Base-by-base conservation (phyloP, 805 yeast species). In the Myxozyma monticola region DNA sequence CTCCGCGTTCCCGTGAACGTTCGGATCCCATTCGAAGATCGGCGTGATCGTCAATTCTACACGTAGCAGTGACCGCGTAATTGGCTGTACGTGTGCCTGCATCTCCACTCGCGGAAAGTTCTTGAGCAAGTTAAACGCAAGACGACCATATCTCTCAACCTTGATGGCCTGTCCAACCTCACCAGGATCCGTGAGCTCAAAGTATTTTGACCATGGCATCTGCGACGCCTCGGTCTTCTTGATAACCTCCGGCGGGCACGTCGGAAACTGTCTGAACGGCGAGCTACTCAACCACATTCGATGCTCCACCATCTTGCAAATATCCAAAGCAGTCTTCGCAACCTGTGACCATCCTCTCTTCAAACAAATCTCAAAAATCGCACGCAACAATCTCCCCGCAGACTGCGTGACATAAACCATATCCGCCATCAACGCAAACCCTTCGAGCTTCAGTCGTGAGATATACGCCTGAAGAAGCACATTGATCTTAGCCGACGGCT, bases 361-460 rank as follows among this genome's bases (percentile, higher is more conserved):
- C 39, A 86, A 59, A 8, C 86, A 78, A 29, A 93, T 79, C 63
- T 91, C 96, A 65, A 78, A 81, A 56, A 95, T 77, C 0, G 98
- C 97, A 49, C 97, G 71, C 48, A 90, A 72, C 33, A 93, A 68
- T 63, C 99, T 77, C 2, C 95, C 91, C 0, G 96, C 97, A 35
- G 95, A 88, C 67, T 93, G 98, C 0, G 93, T 85, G 35, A 93
- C 80, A 64, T 87, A 93, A 2, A 88, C 76, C 96, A 90, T 88
- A 71, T 93, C 99, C 0, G 96, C 81, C 76, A 85, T 81, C 53
- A 95, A 69, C 0, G 97, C 96, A 70, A 88, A 87, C 0, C 98
- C 98, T 0, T 85, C 93, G 15, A 93, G 71, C 8, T 74, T 71
- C 21, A 90, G 70, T 31, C 83, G 69, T 0, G 96, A 85, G n/a